phyloP scores from a whole-genome alignment of 2,329 filamentous ascomycete genomes.

The Aspergillus sp. region DNA sequence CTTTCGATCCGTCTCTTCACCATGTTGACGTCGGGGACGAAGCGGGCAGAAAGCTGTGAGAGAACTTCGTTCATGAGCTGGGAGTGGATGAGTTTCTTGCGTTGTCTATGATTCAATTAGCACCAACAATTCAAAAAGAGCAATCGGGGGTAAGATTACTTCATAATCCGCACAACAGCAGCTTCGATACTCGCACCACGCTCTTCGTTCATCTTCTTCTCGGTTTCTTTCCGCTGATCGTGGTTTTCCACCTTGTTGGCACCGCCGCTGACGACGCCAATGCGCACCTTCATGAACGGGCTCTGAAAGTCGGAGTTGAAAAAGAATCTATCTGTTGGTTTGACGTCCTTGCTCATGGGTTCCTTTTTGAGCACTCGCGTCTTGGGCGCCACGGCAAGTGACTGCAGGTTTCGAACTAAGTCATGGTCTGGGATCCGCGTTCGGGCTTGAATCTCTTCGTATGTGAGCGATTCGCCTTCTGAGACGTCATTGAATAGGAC shows the following conservation, averaged over 20 bases:
- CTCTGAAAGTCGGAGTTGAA: conserved; percentile 78
- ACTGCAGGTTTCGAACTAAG: conserved; percentile 68
- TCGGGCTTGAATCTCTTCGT: conserved; percentile 71
- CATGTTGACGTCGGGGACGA: conserved; percentile 45
- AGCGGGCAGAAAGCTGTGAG: conserved; percentile 40
- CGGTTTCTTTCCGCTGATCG: conserved; percentile 46
- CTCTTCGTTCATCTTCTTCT: conserved; percentile 44
- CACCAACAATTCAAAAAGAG: background rate
- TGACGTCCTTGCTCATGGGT: conserved; percentile 69
- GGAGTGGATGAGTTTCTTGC: conserved; percentile 41
- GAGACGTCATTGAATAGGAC: conserved; percentile 77
- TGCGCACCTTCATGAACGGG: conserved; percentile 80
- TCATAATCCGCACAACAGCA: conserved; percentile 48
- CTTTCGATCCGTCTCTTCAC: conserved; percentile 47
- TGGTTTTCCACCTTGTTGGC: conserved; percentile 77
- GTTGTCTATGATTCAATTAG: conserved; percentile 30
- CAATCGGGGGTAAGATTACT: conserved; percentile 26
- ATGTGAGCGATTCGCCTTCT: conserved; percentile 44
- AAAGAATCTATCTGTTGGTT: conserved; percentile 65
- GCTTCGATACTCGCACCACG: conserved; percentile 44
- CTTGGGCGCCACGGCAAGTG: conserved; percentile 74
- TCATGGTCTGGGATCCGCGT: conserved; percentile 72
- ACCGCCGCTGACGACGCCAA: conserved; percentile 67
- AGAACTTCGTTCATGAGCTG: conserved; percentile 46
- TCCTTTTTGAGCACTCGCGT: conserved; percentile 73